Conservation (phyloP, 192 early-diverging fungal genomes). For the Coemansia erecta region DNA sequence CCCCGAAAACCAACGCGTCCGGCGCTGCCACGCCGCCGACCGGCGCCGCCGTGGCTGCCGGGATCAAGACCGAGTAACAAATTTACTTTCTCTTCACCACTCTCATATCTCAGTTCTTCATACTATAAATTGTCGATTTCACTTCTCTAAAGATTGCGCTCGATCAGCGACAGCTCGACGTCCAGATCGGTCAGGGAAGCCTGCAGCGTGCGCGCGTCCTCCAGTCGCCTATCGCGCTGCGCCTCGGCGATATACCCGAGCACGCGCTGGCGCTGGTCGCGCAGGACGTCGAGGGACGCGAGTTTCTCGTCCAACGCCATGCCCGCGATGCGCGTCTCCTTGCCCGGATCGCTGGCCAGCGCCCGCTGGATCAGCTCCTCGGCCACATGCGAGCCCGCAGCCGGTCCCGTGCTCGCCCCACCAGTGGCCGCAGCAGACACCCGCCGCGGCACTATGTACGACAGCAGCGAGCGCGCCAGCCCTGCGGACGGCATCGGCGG, state of each 20-base stretch:
- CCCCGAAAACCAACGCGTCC: conserved; percentile 16
- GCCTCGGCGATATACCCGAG: conserved; percentile 67
- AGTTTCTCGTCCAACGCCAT: conserved; percentile 33
- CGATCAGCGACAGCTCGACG: conserved; percentile 57
- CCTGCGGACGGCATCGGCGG: no score
- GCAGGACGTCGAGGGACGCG: conserved; percentile 56
- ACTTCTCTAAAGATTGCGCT: conserved; percentile 26
- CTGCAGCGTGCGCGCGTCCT: conserved; percentile 69
- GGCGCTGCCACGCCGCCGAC: background rate
- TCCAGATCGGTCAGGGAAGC: conserved; percentile 63
- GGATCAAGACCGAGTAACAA: conserved; percentile 19
- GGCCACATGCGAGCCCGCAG: no score
- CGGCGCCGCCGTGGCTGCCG: background rate
- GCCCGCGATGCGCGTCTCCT: conserved; percentile 12
- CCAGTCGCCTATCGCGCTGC: conserved; percentile 61
- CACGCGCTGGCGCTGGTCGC: conserved; percentile 66
- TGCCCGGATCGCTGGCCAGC: conserved; percentile 18
- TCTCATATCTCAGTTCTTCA: no score
- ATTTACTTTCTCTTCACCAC: conserved; percentile 3
- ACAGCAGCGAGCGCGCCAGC: no score
- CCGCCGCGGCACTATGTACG: no score
- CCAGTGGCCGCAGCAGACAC: no score
- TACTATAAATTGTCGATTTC: no score
- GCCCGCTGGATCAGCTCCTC: conserved; percentile 14
- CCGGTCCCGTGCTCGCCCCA: no score